Conservation (phyloP, 352 stramenopile genomes). For the Pythium biforme region DNA sequence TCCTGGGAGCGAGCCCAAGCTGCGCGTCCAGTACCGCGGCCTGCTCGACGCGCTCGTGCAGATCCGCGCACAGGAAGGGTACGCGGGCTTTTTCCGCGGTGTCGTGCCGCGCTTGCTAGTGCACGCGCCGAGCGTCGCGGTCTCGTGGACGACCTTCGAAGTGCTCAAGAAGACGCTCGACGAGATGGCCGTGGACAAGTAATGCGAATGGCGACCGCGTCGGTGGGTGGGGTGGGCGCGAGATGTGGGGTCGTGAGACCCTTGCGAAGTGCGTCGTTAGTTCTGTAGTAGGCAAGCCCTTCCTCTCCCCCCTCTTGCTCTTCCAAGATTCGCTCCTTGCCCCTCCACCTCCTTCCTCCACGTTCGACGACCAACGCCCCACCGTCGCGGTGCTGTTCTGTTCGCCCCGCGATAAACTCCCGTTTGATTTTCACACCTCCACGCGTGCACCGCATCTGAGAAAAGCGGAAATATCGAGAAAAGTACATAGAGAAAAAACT, state of each 20-base stretch:
- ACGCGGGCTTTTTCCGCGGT: constrained; percentile 94
- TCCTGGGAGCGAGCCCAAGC: constrained; percentile 39
- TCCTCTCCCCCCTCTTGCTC: background rate
- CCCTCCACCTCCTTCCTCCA: too few species aligned
- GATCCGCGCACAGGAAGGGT: constrained; percentile 93
- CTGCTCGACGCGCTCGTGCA: constrained; percentile 73
- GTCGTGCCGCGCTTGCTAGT: constrained; percentile 93
- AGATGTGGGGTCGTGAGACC: background rate
- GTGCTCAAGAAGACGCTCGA: constrained; percentile 89
- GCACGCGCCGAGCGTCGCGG: constrained; percentile 96
- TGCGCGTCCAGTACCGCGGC: constrained; percentile 71
- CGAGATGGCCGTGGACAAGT: constrained; percentile 33
- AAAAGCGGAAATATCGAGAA: background rate
- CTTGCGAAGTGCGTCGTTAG: constrained; percentile 9
- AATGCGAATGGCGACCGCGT: background rate
- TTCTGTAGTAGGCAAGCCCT: constrained; percentile 8
- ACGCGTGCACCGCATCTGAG: background rate
- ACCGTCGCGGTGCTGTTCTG: too few species aligned
- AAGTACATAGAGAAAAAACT: constrained; percentile 17
- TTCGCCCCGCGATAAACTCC: background rate
- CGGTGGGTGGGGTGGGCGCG: too few species aligned
- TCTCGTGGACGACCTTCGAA: constrained; percentile 99
- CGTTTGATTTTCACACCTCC: background rate
- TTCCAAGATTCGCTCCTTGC: background rate
- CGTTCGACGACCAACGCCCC: background rate